phyloP scores from a whole-genome alignment of 78 protist genomes.

The Dictyostelium purpureum region DNA sequence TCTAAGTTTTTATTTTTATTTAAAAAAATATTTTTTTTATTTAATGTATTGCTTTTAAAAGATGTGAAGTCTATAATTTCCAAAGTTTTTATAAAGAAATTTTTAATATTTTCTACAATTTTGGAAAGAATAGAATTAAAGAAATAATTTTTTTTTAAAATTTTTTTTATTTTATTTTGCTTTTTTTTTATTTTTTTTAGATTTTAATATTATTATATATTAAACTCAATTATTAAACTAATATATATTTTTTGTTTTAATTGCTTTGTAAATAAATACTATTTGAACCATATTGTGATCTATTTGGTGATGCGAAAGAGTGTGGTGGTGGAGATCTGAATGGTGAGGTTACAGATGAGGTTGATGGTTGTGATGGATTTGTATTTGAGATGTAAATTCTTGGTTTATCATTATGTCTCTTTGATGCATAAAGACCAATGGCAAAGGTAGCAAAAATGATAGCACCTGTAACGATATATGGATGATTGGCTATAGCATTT shows the following conservation, averaged over 20 bases:
- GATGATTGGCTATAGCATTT: background rate
- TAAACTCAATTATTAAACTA: no score
- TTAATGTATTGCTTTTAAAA: no score
- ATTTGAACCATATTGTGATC: constrained; percentile 3
- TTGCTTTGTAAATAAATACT: constrained; percentile 12
- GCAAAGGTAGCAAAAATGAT: background rate
- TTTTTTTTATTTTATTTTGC: no score
- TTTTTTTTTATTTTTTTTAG: no score
- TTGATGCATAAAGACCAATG: background rate
- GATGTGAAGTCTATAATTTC: no score
- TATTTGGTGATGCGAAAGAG: constrained; percentile 16
- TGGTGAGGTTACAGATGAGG: background rate
- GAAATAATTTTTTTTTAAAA: no score
- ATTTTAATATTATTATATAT: no score
- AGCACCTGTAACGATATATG: background rate
- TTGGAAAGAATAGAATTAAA: no score
- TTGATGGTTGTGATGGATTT: background rate
- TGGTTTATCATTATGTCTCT: background rate
- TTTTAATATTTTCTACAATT: no score
- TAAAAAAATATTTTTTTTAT: no score
- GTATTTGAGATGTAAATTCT: constrained; percentile 4
- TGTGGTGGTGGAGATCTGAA: constrained; percentile 37
- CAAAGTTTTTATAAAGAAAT: no score
- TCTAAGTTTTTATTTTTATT: no score
- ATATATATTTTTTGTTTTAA: background rate